phyloP scores from a whole-genome alignment of 257 asterid species.

The Nicotiana paniculata region DNA sequence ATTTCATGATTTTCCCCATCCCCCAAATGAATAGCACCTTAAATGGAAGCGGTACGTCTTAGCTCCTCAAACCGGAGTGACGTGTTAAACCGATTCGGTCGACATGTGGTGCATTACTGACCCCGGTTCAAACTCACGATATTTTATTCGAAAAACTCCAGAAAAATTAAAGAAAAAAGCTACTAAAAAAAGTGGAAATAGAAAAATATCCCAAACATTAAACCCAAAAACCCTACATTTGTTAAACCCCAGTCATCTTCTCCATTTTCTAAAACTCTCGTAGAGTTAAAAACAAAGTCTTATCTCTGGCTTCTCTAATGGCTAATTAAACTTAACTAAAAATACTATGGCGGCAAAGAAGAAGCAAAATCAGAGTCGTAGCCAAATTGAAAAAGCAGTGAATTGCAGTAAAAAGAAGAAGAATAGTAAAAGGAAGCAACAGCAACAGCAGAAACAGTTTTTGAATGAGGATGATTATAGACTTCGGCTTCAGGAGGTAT shows the following conservation, averaged over 20 bases:
- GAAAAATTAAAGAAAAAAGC: not conserved
- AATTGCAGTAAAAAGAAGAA: constrained; percentile 15
- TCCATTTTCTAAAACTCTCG: constrained; percentile 1
- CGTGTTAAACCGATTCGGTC: not conserved
- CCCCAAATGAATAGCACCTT: no score
- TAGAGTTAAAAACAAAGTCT: constrained; percentile 9
- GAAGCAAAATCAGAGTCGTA: constrained; percentile 6
- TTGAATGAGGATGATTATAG: constrained; percentile 52
- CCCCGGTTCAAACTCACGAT: not conserved
- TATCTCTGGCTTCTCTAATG: constrained; percentile 12
- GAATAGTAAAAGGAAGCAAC: constrained; percentile 29
- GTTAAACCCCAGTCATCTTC: constrained; percentile 36
- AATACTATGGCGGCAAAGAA: constrained; percentile 36
- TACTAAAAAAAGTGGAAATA: not conserved
- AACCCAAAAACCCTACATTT: constrained; percentile 75
- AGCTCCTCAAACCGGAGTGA: not conserved
- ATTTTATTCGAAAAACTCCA: not conserved
- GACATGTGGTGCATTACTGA: not conserved
- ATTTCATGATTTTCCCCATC: no score
- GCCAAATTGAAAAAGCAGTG: constrained; percentile 18
- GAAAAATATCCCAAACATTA: not conserved
- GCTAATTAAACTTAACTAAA: constrained; percentile 20
- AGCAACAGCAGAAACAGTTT: constrained; percentile 27
- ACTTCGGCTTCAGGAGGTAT: constrained; percentile 65
- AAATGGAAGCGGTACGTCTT: no score